Percentiles rank a stretch among this genome's conserved stretches.
phyloP scores from a whole-genome alignment of 2,329 filamentous ascomycete species.

The Alternaria triticina region DNA sequence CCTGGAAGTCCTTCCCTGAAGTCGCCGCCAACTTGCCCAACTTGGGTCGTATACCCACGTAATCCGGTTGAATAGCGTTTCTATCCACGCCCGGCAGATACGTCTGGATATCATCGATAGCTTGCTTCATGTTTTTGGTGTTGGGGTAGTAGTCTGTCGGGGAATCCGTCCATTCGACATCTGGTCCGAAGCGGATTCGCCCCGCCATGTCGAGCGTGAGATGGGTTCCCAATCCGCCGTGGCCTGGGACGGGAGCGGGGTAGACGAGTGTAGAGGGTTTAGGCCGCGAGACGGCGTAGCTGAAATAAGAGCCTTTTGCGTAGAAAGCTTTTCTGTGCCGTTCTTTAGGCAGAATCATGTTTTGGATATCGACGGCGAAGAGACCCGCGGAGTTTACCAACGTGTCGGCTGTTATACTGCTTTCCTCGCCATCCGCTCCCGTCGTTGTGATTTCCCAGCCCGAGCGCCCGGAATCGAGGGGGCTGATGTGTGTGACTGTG shows the following conservation, averaged over 20 bases:
- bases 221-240: slow-evolving; percentile 88
- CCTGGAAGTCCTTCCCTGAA: slow-evolving; percentile 71
- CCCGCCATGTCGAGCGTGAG: slow-evolving; percentile 88
- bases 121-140: slow-evolving; percentile 66
- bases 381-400: slow-evolving; percentile 88
- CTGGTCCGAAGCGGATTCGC: slow-evolving; percentile 87
- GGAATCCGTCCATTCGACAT: slow-evolving; percentile 87
- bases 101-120: slow-evolving; percentile 74
- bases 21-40: slow-evolving; percentile 68
- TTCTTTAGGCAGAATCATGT: slow-evolving; percentile 72
- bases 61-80: slow-evolving; percentile 74
- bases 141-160: slow-evolving; percentile 75
- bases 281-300: slow-evolving; percentile 72
- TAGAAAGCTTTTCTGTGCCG: slow-evolving; percentile 71
- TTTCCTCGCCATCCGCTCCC: slow-evolving; percentile 45
- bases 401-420: slow-evolving; percentile 73
- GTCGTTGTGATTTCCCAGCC: slow-evolving; percentile 74
- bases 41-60: slow-evolving; percentile 92
- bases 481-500: slow-evolving; percentile 66
- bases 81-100: slow-evolving; percentile 80
- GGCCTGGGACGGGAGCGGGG: slow-evolving; percentile 81
- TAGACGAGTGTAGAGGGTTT: slow-evolving; percentile 79
- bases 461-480: slow-evolving; percentile 57
- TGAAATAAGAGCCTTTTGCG: slow-evolving; percentile 96
- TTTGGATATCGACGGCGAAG: slow-evolving; percentile 76